Base-by-base conservation (phyloP, 805 yeast species). In the Myxozyma mucilagina region DNA sequence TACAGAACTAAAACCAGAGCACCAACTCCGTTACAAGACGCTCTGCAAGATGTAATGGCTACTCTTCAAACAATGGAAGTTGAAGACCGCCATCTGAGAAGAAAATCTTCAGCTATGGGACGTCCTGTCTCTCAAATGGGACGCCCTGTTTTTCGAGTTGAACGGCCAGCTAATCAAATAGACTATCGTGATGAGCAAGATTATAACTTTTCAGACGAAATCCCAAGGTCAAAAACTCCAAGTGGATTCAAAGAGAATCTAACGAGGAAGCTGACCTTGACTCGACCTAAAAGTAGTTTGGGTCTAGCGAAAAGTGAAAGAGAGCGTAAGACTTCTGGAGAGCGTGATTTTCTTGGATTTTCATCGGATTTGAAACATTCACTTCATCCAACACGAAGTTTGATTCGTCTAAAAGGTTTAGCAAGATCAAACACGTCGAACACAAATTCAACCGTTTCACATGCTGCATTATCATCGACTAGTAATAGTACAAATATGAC, bases 401-500 rank as follows among this genome's bases (percentile, higher is more conserved):
- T 62, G 14, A 29, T 56, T 18, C 34, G 61, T 16, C 39, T 43
- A 18, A 59, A 49, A 41, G 50, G 64, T 4, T 47, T 62, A 7
- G 47, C 45, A 10, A 49, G 66, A 9, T 51, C 66, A 3, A 59
- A 49, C 38, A 62, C 63, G 0, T 29, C 50, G 6, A 53, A 57
- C 5, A 59, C 58, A 1, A 44, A 59, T n/a, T 58, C 66, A 11
- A 59, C 66, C 16, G 47, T 44, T 13, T 61, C 65, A 5, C 61
- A 62, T 47, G 60, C 64, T 14, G 57, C 51, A 16, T 45, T 44
- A 1, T 62, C 66, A 14, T 39, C 68, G 9, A 56, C 69, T 2
- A 65, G 79, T 34, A 36, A 48, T 18, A 48, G 59, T 35, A 78
- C 82, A 1, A 70, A 78, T 9, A 72, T 80, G 74, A 80, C 82